Evolutionary conservation across 257 asterid species (phyloP).

Genomic region (Leonotis leonurus): DNA sequence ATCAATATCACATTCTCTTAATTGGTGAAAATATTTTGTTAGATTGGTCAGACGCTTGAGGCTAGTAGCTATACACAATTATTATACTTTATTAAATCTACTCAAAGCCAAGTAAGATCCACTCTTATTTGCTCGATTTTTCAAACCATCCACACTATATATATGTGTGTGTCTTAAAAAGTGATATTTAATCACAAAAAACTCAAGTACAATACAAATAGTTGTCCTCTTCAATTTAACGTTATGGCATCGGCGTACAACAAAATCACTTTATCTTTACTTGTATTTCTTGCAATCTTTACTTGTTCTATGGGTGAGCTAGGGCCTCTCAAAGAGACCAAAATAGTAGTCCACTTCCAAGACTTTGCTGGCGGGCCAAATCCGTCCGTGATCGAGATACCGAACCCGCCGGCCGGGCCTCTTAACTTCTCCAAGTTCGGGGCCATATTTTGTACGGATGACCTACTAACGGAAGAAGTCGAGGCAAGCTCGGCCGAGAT

Average conservation of each 20-base stretch:
- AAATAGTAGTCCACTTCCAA: constrained; percentile 37
- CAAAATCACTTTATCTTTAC: not conserved
- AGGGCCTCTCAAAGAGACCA: constrained; percentile 25
- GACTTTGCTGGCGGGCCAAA: constrained; percentile 38
- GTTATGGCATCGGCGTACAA: constrained; percentile 21
- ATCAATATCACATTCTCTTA: too few species aligned
- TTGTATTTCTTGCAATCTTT: constrained; percentile 7
- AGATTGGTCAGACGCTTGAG: too few species aligned
- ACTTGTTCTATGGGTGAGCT: not conserved
- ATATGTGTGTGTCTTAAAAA: not conserved
- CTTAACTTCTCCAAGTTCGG: constrained; percentile 35
- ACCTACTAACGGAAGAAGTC: constrained; percentile 28
- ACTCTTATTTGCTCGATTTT: not conserved
- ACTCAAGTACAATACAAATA: not conserved
- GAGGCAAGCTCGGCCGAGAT: constrained; percentile 26
- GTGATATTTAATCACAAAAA: not conserved
- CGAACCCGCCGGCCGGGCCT: constrained; percentile 16
- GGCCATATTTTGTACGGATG: constrained; percentile 40
- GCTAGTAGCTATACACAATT: too few species aligned
- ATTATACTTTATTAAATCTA: too few species aligned
- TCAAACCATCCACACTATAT: not conserved
- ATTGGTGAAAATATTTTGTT: too few species aligned
- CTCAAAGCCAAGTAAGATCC: too few species aligned
- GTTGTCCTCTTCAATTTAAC: not conserved
- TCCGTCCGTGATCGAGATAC: constrained; percentile 32